Conservation (phyloP, 345 rosid species). For the Moricandia moricandioides region DNA sequence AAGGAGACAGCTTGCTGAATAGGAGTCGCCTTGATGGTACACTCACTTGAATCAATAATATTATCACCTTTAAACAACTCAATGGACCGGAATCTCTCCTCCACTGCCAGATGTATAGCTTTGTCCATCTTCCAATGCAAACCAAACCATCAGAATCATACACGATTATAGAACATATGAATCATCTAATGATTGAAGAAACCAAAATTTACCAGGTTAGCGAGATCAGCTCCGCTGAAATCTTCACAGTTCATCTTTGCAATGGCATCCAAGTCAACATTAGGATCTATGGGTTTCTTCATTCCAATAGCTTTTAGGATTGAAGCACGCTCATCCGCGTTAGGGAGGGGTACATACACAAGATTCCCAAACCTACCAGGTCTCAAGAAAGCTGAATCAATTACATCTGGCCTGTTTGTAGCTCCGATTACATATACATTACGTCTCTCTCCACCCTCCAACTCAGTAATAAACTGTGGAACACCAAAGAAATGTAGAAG, state of each 20-base stretch:
- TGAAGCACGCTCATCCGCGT: slow-evolving; percentile 67
- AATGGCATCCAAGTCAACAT: slow-evolving; percentile 62
- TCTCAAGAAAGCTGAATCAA: slow-evolving; percentile 81
- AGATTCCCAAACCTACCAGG: slow-evolving; percentile 94
- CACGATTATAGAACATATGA: slow-evolving; percentile 3
- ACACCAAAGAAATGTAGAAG: too few species aligned
- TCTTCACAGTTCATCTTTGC: slow-evolving; percentile 64
- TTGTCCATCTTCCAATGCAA: slow-evolving; percentile 51
- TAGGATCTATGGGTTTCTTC: slow-evolving; percentile 67
- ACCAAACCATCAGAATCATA: slow-evolving; percentile 15
- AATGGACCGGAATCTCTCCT: slow-evolving; percentile 40
- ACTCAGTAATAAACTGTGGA: slow-evolving; percentile 71
- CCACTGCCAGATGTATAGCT: slow-evolving; percentile 67
- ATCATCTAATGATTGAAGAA: not conserved
- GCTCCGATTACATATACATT: slow-evolving; percentile 44
- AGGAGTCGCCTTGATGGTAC: slow-evolving; percentile 53
- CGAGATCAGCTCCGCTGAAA: slow-evolving; percentile 90
- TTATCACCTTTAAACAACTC: slow-evolving; percentile 17
- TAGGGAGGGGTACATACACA: slow-evolving; percentile 79
- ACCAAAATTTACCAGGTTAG: slow-evolving; percentile 52
- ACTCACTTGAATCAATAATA: slow-evolving; percentile 14
- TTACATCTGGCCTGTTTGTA: slow-evolving; percentile 75
- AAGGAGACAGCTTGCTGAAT: slow-evolving; percentile 56
- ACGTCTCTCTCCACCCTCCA: slow-evolving; percentile 73
- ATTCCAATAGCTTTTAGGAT: slow-evolving; percentile 70